phyloP scores from a whole-genome alignment of 768 basidiomycete species.

The Suillus alpinus region DNA sequence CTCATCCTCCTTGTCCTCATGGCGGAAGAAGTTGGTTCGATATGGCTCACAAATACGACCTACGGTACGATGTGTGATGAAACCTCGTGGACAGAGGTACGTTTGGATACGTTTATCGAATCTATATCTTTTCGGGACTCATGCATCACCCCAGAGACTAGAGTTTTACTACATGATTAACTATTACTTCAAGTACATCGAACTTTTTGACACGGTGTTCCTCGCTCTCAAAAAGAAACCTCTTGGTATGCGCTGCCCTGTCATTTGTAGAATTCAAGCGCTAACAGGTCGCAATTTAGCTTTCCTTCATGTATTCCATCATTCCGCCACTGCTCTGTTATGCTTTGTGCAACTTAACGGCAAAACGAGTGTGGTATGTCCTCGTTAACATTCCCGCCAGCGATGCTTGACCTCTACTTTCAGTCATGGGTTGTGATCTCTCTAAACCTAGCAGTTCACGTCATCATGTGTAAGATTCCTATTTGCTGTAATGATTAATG shows the following conservation, averaged over 20 bases:
- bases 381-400: neutral
- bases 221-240: constrained; percentile 98
- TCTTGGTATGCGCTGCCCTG: constrained; percentile 56
- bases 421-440: constrained; percentile 96
- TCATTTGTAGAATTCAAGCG: neutral
- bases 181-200: constrained; percentile 98
- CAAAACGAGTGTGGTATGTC: constrained; percentile 85
- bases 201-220: constrained; percentile 96
- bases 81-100: constrained; percentile 82
- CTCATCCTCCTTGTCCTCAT: constrained; percentile 83
- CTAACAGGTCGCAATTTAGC: constrained; percentile 44
- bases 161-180: constrained; percentile 99
- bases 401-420: constrained; percentile 5
- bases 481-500: neutral
- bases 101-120: constrained; percentile 28
- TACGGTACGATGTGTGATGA: constrained; percentile 78
- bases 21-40: constrained; percentile 87
- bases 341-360: constrained; percentile 96
- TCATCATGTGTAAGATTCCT: constrained; percentile 87
- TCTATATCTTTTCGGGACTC: neutral
- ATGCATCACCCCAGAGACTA: constrained; percentile 54
- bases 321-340: constrained; percentile 93
- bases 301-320: constrained; percentile 98
- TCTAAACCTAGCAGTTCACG: constrained; percentile 90
- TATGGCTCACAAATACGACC: constrained; percentile 65